A percentile compares a stretch with the other conserved stretches of the same genome.
phyloP scores from a whole-genome alignment of 208 protist species.

The Trypanosoma platydactyli region DNA sequence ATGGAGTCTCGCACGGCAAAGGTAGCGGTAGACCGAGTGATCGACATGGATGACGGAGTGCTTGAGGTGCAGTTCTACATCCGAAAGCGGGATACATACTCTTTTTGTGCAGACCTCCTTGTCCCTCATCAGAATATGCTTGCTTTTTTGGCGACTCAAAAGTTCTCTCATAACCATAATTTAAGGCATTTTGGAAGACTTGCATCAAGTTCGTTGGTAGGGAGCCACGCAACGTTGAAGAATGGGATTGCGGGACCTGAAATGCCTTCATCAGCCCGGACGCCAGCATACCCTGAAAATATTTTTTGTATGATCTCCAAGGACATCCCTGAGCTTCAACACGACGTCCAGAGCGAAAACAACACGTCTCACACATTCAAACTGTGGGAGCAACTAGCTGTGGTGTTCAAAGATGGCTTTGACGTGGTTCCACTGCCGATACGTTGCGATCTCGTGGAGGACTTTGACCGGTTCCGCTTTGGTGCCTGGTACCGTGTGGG shows the following conservation, averaged over 20 bases:
- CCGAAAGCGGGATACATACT: background rate
- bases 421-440: slow-evolving; percentile 13
- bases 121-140: slow-evolving; percentile 9
- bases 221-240: background rate
- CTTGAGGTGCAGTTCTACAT: slow-evolving; percentile 20
- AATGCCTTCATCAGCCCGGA: background rate
- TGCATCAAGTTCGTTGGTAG: background rate
- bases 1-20: slow-evolving; percentile 8
- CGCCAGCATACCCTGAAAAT: background rate
- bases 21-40: slow-evolving; percentile 11
- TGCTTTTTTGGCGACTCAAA: background rate
- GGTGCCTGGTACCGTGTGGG: slow-evolving; percentile 11
- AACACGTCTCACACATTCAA: background rate
- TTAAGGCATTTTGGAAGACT: background rate
- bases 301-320: background rate
- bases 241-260: background rate
- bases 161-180: background rate
- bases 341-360: too few species aligned
- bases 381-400: background rate
- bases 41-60: slow-evolving; percentile 17
- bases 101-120: slow-evolving; percentile 4
- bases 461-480: slow-evolving; percentile 22
- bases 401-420: slow-evolving; percentile 4
- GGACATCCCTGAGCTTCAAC: too few species aligned
- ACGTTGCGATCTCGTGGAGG: slow-evolving; percentile 7